Percentiles rank a stretch among this genome's conserved stretches.
Evolutionary conservation across 2,329 filamentous ascomycete genomes (phyloP).

Genomic region (Talaromyces verruculosus): DNA sequence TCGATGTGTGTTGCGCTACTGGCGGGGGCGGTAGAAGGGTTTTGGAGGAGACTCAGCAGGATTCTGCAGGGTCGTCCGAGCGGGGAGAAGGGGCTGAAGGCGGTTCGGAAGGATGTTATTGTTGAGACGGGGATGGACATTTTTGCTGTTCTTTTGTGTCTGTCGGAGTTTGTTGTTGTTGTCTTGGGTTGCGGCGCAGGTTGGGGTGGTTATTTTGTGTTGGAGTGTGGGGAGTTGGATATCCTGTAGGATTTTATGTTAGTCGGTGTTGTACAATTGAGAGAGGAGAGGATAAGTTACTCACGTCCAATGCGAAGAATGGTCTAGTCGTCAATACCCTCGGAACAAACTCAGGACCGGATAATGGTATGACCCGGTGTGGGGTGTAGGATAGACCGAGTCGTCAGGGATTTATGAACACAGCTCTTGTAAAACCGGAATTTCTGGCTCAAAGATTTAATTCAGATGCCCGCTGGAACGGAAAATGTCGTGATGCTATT

Average conservation of each 20-base stretch:
- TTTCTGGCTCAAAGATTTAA: no score
- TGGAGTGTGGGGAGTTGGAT: not conserved
- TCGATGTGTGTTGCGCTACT: slow-evolving; percentile 73
- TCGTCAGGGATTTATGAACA: no score
- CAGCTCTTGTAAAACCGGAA: not conserved
- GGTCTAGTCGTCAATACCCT: not conserved
- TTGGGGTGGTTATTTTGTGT: no score
- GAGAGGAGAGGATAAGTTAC: no score
- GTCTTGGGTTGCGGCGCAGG: no score
- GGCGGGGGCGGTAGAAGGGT: slow-evolving; percentile 74
- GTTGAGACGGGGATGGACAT: slow-evolving; percentile 39
- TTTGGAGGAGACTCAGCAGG: slow-evolving; percentile 83
- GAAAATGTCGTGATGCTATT: not conserved
- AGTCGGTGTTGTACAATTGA: not conserved
- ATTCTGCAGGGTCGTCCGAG: slow-evolving; percentile 79
- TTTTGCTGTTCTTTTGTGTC: not conserved
- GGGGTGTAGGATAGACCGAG: not conserved
- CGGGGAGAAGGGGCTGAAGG: slow-evolving; percentile 88
- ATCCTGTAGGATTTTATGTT: not conserved
- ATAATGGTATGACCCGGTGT: not conserved
- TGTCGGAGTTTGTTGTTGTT: no score
- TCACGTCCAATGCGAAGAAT: not conserved
- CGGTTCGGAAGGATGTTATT: slow-evolving; percentile 73
- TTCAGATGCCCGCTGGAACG: not conserved
- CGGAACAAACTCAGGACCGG: not conserved